Evolutionary conservation across 1,284 basidiomycete species (phyloP).

Genomic region (Polyporus tsugae): DNA sequence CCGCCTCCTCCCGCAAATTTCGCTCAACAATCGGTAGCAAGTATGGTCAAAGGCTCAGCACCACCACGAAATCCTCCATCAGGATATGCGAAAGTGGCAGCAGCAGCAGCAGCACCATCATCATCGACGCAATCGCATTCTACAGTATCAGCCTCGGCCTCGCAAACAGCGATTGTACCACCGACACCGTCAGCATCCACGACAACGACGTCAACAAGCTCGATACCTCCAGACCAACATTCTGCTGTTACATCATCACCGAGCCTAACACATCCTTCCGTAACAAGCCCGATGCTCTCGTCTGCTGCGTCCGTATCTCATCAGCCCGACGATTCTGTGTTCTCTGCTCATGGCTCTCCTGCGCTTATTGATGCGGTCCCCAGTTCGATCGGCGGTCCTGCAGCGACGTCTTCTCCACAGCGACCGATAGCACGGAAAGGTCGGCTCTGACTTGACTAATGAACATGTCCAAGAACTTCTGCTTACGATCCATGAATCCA

Average conservation of each 20-base stretch:
- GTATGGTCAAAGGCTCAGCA: conserved; percentile 76
- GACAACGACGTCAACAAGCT: conserved; percentile 46
- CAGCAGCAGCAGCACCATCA: conserved; percentile 75
- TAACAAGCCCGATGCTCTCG: conserved; percentile 80
- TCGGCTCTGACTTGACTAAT: conserved; percentile 23
- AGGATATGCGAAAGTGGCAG: conserved; percentile 92
- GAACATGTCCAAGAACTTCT: conserved; percentile 1
- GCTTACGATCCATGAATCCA: conserved; percentile 12
- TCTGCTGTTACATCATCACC: conserved; percentile 70
- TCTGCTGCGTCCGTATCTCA: conserved; percentile 74
- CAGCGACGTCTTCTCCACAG: conserved; percentile 64
- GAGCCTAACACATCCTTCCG: conserved; percentile 80
- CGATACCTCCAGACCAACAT: conserved; percentile 57
- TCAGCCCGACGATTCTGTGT: conserved; percentile 74
- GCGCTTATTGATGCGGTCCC: conserved; percentile 73
- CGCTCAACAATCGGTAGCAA: conserved; percentile 81
- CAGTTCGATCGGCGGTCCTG: conserved; percentile 60
- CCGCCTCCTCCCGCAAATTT: conserved; percentile 86
- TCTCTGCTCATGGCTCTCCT: conserved; percentile 74
- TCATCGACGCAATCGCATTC: conserved; percentile 35
- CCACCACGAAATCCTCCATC: conserved; percentile 59
- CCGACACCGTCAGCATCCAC: conserved; percentile 44
- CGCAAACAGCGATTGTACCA: conserved; percentile 47
- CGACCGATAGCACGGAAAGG: conserved; percentile 35
- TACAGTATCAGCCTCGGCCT: conserved; percentile 43